Evolutionary conservation across 2,329 filamentous ascomycete species (phyloP), one percentile per base, ranked within the genome.

Genomic region (Nemania bipapillata): DNA sequence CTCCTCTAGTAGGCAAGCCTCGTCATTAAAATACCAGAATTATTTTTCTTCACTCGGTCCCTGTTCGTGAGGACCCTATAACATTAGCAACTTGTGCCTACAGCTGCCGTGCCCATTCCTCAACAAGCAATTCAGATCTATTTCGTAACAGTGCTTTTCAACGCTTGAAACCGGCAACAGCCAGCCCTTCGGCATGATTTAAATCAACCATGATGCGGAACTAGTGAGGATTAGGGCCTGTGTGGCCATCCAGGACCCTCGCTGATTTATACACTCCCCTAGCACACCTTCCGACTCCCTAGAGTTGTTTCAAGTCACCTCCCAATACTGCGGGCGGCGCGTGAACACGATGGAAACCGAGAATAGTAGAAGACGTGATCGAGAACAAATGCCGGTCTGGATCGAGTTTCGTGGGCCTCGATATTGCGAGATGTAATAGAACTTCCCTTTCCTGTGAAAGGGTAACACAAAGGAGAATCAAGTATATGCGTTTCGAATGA

Each of bases 401-500:
- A 37, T 63, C 42, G 52, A 32, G 26, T 57, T 63, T 47, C 49
- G 35, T 5, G 11, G 17, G 64, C 50, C 55, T 55, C 63, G 45
- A 45, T 37, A 63, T 53, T 63, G 65, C 67, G 58, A 65, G 40
- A 57, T 58, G 49, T 55, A 45, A 61, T 62, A 26, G 40, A 63
- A 40, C 35, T 50, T 62, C 15, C 17, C 53, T 49, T 50, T 26
- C 47, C 3, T 20, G 20, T 54, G 50, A 59, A 17, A 70, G 30
- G 52, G 53, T 52, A 47, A 67, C 61, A 71, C 66, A 72, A 72
- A 72, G 47, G 72, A 74, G 56, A 69, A 61, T 63, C 65, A 71
- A 74, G 73, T 75, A 75, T 77, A 75, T 77, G 75, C 71, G 68
- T 76, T 74, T 68, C 68, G 70, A 69, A 72, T 67, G 72, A 75